Conservation (phyloP, 1,284 basidiomycete species). For the Violaceomyces palustris region DNA sequence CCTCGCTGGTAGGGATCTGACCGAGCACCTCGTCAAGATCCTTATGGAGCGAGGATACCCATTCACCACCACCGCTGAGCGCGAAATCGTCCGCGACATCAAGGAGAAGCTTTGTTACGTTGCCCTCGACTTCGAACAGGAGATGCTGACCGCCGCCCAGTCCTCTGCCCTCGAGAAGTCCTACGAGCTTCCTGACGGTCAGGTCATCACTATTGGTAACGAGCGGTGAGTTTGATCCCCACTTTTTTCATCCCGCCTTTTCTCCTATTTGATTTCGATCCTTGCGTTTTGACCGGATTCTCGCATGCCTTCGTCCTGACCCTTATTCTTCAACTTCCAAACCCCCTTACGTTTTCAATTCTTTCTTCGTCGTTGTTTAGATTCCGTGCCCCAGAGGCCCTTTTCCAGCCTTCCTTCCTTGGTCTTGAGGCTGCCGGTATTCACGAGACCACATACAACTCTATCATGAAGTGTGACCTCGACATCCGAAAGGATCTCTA, state of each 20-base stretch:
- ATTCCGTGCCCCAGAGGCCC: conserved; percentile 92
- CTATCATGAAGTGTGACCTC: conserved; percentile 67
- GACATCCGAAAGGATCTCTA: conserved; percentile 73
- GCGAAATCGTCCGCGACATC: conserved; percentile 94
- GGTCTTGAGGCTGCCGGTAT: conserved; percentile 91
- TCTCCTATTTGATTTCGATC: neutral
- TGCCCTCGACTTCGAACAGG: conserved; percentile 93
- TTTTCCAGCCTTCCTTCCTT: conserved; percentile 92
- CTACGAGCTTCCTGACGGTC: conserved; percentile 93
- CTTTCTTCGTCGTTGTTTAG: no score
- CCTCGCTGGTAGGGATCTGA: conserved; percentile 90
- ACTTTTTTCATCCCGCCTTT: conserved; percentile 1
- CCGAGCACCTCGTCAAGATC: conserved; percentile 84
- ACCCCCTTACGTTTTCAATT: no score
- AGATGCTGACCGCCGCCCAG: conserved; percentile 85
- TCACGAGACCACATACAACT: conserved; percentile 92
- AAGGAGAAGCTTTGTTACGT: conserved; percentile 99
- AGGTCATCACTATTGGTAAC: conserved; percentile 93
- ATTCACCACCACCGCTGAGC: conserved; percentile 86
- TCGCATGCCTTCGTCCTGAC: no score
- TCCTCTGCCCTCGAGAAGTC: conserved; percentile 89
- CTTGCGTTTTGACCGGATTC: neutral
- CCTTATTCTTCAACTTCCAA: no score
- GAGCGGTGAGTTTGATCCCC: conserved; percentile 63
- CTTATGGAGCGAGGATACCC: conserved; percentile 89